Conservation (phyloP, 2,329 filamentous ascomycete genomes). For the Dichotomopilus funicola region DNA sequence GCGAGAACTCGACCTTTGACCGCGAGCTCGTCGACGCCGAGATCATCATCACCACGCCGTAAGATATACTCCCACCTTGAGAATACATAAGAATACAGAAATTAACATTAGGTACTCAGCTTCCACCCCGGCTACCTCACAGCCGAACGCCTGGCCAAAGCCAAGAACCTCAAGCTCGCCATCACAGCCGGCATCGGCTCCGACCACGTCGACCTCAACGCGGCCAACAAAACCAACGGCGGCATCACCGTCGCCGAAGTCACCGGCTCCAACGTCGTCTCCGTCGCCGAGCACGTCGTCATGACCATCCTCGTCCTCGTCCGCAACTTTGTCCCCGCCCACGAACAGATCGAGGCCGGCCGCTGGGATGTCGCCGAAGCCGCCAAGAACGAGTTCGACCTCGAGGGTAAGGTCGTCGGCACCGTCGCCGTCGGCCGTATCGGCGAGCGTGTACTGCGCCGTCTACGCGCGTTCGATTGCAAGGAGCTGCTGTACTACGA, state of each 20-base stretch:
- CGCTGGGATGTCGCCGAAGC: conserved; percentile 95
- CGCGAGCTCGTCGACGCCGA: conserved; percentile 94
- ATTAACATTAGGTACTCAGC: conserved; percentile 36
- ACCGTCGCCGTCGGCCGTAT: conserved; percentile 97
- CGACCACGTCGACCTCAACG: conserved; percentile 95
- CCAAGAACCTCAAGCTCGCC: conserved; percentile 98
- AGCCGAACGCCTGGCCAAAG: conserved; percentile 90
- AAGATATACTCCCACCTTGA: conserved; percentile 24
- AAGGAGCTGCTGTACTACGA: conserved; percentile 99
- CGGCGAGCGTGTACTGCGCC: conserved; percentile 92
- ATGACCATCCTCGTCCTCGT: conserved; percentile 97
- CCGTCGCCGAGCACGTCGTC: conserved; percentile 96
- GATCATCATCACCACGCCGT: conserved; percentile 99
- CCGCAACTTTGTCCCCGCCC: conserved; percentile 97
- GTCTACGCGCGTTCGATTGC: conserved; percentile 97
- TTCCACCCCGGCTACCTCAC: conserved; percentile 99
- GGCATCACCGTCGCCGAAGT: conserved; percentile 96
- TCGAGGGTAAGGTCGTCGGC: conserved; percentile 95
- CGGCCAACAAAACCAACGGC: conserved; percentile 96
- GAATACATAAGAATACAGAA: not conserved
- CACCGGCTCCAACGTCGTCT: conserved; percentile 96
- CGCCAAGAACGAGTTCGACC: conserved; percentile 97
- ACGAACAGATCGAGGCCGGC: conserved; percentile 82
- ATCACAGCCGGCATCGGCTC: conserved; percentile 97
- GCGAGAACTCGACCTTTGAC: conserved; percentile 87